These are phyloP conservation scores for Penicillium verhagenii DNA, from an alignment of 495 filamentous ascomycete species.

Conservation along the genomic window DNA sequence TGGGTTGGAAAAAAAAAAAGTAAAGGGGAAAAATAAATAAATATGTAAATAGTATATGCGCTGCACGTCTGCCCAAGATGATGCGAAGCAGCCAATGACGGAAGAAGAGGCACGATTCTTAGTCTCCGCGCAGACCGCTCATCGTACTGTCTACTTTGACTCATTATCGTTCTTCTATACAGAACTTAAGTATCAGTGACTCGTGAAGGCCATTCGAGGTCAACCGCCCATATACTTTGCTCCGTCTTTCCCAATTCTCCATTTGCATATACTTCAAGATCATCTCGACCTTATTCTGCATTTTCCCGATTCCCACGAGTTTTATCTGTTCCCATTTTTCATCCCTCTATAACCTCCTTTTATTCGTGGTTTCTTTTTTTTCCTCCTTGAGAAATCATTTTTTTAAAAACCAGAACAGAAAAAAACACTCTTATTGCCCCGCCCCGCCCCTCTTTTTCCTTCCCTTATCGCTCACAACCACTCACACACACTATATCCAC, in stretches of 20 bases:
- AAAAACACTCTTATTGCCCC: conserved; percentile 19
- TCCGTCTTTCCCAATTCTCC: background rate
- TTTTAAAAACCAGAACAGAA: no score
- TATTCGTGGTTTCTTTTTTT: conserved; percentile 24
- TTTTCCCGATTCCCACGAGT: background rate
- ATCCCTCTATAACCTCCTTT: conserved; percentile 7
- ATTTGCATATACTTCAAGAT: background rate
- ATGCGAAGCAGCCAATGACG: conserved; percentile 47
- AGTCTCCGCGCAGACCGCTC: conserved; percentile 40
- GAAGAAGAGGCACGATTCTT: conserved; percentile 15
- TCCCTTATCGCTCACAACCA: background rate
- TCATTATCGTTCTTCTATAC: background rate
- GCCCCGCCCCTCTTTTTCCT: conserved; percentile 12
- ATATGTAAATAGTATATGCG: conserved; percentile 9
- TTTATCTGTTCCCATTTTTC: background rate
- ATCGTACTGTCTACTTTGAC: conserved; percentile 16
- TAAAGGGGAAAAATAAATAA: background rate
- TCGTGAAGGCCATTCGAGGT: background rate
- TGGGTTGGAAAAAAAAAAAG: conserved; percentile 8
- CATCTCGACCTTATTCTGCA: background rate
- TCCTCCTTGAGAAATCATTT: conserved; percentile 18
- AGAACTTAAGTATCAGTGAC: background rate
- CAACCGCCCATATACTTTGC: background rate
- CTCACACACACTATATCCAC: conserved; percentile 6
- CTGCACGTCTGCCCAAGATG: conserved; percentile 51